Evolutionary conservation across 139 green algal genomes (phyloP).

Genomic region (Diplosphaera chodatii): DNA sequence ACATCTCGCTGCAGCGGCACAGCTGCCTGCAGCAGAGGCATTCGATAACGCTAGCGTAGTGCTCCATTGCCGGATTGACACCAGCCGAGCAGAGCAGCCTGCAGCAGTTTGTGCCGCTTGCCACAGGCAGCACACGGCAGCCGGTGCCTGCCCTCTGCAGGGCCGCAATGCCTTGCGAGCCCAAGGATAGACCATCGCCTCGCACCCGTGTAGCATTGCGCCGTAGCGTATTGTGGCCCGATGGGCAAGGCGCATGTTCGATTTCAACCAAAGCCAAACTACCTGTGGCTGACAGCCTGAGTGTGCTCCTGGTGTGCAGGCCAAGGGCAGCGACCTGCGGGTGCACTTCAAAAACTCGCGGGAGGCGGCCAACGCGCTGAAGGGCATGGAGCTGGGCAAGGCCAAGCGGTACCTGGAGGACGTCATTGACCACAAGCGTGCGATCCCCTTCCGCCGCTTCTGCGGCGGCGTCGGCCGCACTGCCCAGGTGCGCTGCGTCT

Average conservation of each 20-base stretch:
- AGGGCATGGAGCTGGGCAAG: conserved; percentile 76
- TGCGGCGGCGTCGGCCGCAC: conserved; percentile 67
- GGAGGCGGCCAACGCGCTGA: conserved; percentile 82
- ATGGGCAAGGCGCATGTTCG: neutral
- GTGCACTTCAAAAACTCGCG: conserved; percentile 98
- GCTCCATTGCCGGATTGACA: no score
- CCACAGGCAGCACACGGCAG: no score
- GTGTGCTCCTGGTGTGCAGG: conserved; percentile 41
- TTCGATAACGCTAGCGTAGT: neutral
- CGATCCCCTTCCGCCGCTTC: conserved; percentile 93
- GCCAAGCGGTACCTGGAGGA: conserved; percentile 96
- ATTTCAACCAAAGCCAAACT: no score
- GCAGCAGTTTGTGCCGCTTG: no score
- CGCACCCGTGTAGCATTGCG: no score
- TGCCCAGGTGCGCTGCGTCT: neutral
- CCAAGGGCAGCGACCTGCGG: conserved; percentile 82
- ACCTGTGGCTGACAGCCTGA: neutral
- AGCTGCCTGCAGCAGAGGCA: neutral
- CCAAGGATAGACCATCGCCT: no score
- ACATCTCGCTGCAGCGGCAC: no score
- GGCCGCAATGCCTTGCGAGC: no score
- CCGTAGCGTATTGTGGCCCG: no score
- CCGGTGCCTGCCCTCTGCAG: no score
- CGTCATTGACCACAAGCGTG: conserved; percentile 89
- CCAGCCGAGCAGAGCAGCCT: no score